Evolutionary conservation across 345 rosid species (phyloP).

Genomic region (Citrus maxima): DNA sequence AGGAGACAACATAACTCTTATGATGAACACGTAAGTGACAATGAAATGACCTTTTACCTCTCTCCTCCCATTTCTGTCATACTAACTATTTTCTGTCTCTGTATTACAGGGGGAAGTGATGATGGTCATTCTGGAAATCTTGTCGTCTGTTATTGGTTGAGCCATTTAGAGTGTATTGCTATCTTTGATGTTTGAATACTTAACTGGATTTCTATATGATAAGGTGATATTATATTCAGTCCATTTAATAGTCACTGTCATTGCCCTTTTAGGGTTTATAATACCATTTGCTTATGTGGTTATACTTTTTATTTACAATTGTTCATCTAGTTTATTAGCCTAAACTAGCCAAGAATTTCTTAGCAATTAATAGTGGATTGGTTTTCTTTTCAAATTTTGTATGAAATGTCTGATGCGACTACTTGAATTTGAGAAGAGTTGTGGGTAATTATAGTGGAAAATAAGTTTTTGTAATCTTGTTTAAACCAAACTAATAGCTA

Average conservation of each 20-base stretch:
- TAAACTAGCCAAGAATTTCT: not conserved
- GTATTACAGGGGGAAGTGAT: constrained; percentile 55
- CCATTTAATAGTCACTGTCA: not conserved
- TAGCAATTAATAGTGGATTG: not conserved
- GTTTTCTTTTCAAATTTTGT: not conserved
- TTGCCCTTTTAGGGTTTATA: not conserved
- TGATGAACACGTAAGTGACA: constrained; percentile 80
- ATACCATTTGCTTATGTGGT: not conserved
- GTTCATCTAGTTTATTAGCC: not conserved
- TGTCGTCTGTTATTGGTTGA: not conserved
- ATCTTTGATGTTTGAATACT: not conserved
- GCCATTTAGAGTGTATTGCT: not conserved
- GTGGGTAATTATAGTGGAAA: not conserved
- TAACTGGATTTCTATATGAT: constrained; percentile 12
- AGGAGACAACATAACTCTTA: constrained; percentile 89
- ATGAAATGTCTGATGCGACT: not conserved
- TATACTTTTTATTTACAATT: not conserved
- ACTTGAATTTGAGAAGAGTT: not conserved
- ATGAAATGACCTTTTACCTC: not conserved
- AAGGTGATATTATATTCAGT: not conserved
- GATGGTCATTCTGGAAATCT: not conserved
- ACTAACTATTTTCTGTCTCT: not conserved
- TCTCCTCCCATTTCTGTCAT: not conserved
- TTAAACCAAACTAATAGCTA: too few relatives aligned
- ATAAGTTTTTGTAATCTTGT: too few relatives aligned